Conservation (phyloP, 129 eudicot species). For the Escallonia rubra region DNA sequence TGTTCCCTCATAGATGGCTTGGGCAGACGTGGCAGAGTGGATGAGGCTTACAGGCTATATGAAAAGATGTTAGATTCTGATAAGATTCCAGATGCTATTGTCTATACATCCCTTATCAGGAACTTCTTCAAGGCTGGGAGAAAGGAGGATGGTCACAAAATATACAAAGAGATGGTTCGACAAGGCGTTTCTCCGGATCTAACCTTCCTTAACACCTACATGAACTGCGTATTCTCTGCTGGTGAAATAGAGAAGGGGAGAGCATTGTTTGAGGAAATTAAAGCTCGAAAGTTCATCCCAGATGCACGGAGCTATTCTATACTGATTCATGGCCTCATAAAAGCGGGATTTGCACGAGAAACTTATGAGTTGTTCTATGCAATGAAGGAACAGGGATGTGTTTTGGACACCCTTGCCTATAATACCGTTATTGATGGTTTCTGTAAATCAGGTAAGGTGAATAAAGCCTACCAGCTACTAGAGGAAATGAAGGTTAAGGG, state of each 20-base stretch:
- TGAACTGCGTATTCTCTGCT: conserved; percentile 89
- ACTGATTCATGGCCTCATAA: conserved; percentile 76
- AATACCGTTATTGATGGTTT: conserved; percentile 87
- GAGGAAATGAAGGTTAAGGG: conserved; percentile 94
- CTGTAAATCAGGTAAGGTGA: conserved; percentile 82
- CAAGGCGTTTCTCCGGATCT: conserved; percentile 62
- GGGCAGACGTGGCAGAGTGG: conserved; percentile 73
- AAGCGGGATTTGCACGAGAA: conserved; percentile 79
- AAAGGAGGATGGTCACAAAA: conserved; percentile 87
- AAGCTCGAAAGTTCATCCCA: conserved; percentile 49
- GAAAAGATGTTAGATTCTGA: conserved; percentile 71
- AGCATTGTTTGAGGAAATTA: conserved; percentile 76
- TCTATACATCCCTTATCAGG: conserved; percentile 73
- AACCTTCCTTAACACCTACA: conserved; percentile 76
- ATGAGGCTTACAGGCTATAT: conserved; percentile 79
- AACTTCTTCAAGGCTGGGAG: conserved; percentile 67
- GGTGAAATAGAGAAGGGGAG: conserved; percentile 91
- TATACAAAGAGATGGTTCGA: conserved; percentile 84
- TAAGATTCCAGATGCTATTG: conserved; percentile 61
- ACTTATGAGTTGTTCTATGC: conserved; percentile 49
- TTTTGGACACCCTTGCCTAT: conserved; percentile 81
- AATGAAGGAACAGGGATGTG: conserved; percentile 86
- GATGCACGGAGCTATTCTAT: conserved; percentile 89
- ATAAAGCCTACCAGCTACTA: conserved; percentile 84
- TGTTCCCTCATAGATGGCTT: conserved; percentile 85